phyloP scores from a whole-genome alignment of 805 yeast genomes.

The Wickerhamiella kurtzmanii region DNA sequence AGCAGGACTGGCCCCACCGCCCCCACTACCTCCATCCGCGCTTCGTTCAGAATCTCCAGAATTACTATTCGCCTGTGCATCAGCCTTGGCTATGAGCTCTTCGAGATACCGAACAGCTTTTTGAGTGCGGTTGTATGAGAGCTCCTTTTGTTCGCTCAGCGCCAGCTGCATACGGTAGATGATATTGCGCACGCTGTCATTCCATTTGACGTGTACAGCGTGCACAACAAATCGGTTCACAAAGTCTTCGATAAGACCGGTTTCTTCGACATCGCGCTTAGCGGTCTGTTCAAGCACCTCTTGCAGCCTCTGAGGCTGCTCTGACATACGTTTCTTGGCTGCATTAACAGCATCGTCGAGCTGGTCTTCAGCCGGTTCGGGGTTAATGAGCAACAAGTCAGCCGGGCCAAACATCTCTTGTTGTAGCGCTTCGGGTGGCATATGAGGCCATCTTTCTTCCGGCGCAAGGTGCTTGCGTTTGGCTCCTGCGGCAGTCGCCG shows the following conservation, averaged over 20 bases:
- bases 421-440: neutral
- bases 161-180: slow-evolving; percentile 46
- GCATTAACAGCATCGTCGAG: slow-evolving; percentile 11
- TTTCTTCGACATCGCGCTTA: neutral
- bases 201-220: slow-evolving; percentile 67
- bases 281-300: slow-evolving; percentile 2
- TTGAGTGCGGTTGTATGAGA: slow-evolving; percentile 32
- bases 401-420: slow-evolving; percentile 6
- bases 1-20: no score
- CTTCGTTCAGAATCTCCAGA: slow-evolving; percentile 3
- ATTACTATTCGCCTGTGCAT: slow-evolving; percentile 10
- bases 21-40: no score
- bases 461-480: no score
- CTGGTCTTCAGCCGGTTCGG: slow-evolving; percentile 9
- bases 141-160: slow-evolving; percentile 33
- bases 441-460: neutral
- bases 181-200: slow-evolving; percentile 49
- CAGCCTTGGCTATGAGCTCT: slow-evolving; percentile 33
- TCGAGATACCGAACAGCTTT: slow-evolving; percentile 39
- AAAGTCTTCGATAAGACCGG: slow-evolving; percentile 23
- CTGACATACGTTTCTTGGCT: slow-evolving; percentile 9
- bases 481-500: neutral
- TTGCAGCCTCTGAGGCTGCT: slow-evolving; percentile 9
- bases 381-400: neutral
- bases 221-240: slow-evolving; percentile 63